These are phyloP conservation scores for Mortierella sp. DNA, from an alignment of 371 early-diverging fungal genomes.

Conservation along the genomic window DNA sequence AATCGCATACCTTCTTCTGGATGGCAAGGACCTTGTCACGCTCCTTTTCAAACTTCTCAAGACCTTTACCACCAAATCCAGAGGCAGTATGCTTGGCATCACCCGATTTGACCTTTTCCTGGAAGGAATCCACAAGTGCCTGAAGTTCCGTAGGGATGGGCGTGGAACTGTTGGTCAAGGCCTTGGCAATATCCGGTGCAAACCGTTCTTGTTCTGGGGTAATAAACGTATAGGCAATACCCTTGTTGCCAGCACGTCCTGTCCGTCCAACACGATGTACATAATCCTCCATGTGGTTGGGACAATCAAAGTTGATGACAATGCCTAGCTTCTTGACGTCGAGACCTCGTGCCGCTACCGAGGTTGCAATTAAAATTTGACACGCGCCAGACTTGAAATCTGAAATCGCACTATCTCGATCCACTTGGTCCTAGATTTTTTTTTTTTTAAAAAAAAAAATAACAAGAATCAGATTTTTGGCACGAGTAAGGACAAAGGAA, in stretches of 20 bases:
- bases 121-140: slow-evolving; percentile 82
- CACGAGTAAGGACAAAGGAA: background rate
- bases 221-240: slow-evolving; percentile 96
- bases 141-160: slow-evolving; percentile 83
- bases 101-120: slow-evolving; percentile 91
- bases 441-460: background rate
- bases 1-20: slow-evolving; percentile 81
- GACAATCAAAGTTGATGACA: slow-evolving; percentile 98
- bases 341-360: slow-evolving; percentile 99
- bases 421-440: slow-evolving; percentile 91
- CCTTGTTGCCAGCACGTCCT: slow-evolving; percentile 98
- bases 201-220: slow-evolving; percentile 93
- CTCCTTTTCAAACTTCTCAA: slow-evolving; percentile 94
- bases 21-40: slow-evolving; percentile 90
- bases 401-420: slow-evolving; percentile 92
- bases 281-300: slow-evolving; percentile 98
- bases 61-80: slow-evolving; percentile 98
- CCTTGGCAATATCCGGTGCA: slow-evolving; percentile 94
- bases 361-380: slow-evolving; percentile 96
- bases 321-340: slow-evolving; percentile 97
- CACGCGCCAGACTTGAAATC: slow-evolving; percentile 93
- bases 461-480: background rate
- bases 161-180: slow-evolving; percentile 81
- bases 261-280: slow-evolving; percentile 99
- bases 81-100: slow-evolving; percentile 82